Percentiles rank a stretch among this genome's conserved stretches.
Conservation (phyloP, 345 rosid genomes). For the Triadica sebifera region DNA sequence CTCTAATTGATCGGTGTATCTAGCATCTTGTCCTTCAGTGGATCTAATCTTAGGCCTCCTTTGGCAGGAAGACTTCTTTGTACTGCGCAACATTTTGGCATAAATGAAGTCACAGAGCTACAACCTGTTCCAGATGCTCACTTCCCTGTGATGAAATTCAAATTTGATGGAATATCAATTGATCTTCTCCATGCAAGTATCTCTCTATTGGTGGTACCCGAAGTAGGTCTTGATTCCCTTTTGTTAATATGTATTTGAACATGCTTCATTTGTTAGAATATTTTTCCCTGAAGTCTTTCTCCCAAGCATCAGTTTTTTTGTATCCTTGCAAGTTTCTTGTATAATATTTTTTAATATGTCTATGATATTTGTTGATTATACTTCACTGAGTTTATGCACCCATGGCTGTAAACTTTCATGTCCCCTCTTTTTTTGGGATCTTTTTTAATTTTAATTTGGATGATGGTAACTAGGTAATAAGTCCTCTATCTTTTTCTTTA, state of each 20-base stretch:
- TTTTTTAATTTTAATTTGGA: background rate
- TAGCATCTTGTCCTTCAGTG: background rate
- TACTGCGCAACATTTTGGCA: slow-evolving; percentile 59
- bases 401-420: background rate
- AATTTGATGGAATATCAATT: slow-evolving; percentile 80
- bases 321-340: background rate
- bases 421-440: background rate
- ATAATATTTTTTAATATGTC: background rate
- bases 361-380: too few relatives aligned
- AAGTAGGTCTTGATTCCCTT: slow-evolving; percentile 43
- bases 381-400: background rate
- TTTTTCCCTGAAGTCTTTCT: background rate
- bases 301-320: background rate
- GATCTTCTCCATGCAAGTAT: slow-evolving; percentile 96
- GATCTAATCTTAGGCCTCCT: slow-evolving; percentile 11
- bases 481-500: too few relatives aligned
- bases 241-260: background rate
- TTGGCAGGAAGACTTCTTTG: slow-evolving; percentile 71
- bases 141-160: slow-evolving; percentile 95
- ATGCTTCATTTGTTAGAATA: background rate
- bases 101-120: slow-evolving; percentile 78
- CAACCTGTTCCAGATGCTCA: slow-evolving; percentile 97
- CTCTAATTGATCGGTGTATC: background rate
- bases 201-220: slow-evolving; percentile 74
- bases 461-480: background rate